phyloP scores from a whole-genome alignment of 768 basidiomycete genomes.

The Boletus huronensis region DNA sequence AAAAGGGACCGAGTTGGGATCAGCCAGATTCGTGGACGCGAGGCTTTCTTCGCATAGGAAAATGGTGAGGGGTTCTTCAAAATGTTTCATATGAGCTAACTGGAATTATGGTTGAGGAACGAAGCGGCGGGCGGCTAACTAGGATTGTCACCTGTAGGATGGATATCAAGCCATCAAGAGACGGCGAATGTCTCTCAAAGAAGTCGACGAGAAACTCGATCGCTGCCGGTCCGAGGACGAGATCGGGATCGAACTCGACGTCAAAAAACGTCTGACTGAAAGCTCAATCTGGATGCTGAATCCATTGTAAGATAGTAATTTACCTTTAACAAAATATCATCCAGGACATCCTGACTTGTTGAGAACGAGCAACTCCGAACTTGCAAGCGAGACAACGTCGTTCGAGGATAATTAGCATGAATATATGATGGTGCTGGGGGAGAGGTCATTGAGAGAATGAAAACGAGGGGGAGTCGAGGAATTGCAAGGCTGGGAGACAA shows the following conservation, averaged over 20 bases:
- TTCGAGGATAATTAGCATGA: conserved; percentile 55
- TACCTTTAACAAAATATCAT: conserved; percentile 56
- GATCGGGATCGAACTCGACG: conserved; percentile 51
- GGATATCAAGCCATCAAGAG: conserved; percentile 53
- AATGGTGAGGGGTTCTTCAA: conserved; percentile 54
- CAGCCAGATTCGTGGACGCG: conserved; percentile 9
- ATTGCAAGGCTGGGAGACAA: conserved; percentile 44
- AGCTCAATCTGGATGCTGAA: background rate
- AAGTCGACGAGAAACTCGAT: conserved; percentile 59
- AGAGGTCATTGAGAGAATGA: conserved; percentile 59
- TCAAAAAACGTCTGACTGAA: conserved; percentile 61
- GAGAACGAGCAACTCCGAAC: conserved; percentile 51
- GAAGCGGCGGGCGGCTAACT: background rate
- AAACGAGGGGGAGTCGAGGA: conserved; percentile 56
- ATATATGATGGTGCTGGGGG: conserved; percentile 55
- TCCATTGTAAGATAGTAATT: conserved; percentile 3
- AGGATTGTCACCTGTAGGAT: conserved; percentile 54
- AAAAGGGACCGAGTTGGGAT: conserved; percentile 29
- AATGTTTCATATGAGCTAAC: conserved; percentile 70
- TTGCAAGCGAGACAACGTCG: conserved; percentile 56
- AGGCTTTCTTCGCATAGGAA: conserved; percentile 14
- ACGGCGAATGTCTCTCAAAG: conserved; percentile 51
- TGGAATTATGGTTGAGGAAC: conserved; percentile 24
- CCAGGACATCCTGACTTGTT: conserved; percentile 44
- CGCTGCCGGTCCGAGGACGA: conserved; percentile 57